Evolutionary conservation across 805 yeast species (phyloP), one percentile per base, ranked within the genome.

Genomic region (Myxozyma neotropica): DNA sequence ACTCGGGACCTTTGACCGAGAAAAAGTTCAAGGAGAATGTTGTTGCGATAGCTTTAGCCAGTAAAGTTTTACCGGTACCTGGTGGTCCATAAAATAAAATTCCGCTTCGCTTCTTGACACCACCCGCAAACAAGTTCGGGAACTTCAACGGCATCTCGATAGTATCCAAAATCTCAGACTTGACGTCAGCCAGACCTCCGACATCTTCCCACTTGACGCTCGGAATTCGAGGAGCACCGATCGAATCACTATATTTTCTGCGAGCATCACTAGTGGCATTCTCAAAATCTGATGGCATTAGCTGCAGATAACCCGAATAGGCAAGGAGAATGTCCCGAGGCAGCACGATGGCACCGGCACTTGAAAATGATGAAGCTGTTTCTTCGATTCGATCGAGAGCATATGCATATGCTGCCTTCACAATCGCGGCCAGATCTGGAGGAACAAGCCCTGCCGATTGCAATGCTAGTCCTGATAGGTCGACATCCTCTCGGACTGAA

Each of bases 61-160:
- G 78, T 29, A 94, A 78, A 0, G 99, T 94, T 72, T 94, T 94
- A 67, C 99, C 99, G 0, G 99, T 94, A 24, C 99, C 99, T 0
- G 99, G 99, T 0, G 99, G 99, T 0, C 99, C 99, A 75, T 94
- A 94, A 72, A 94, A 91, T 64, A 94, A 75, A 39, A 94, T 88
- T n/a, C 99, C 99, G 69, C 95, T 86, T 73, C 99, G 81, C 71
- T 93, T 93, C 73, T 94, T 93, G 71, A 94, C 82, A 0, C 98
- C 98, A 47, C 85, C 85, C 52, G 85, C 81, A 74, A 93, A 93
- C 57, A 94, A 76, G 66, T 90, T 96, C 0, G 98, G 98, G 71
- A 88, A 92, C 69, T 89, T 90, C 70, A 93, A 77, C 1, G 99
- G 99, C 88, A 93, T 83, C 67, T 93, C 98, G 61, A 94, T 92